Conservation (phyloP, 2,329 filamentous ascomycete species). For the Nemania serpens region DNA sequence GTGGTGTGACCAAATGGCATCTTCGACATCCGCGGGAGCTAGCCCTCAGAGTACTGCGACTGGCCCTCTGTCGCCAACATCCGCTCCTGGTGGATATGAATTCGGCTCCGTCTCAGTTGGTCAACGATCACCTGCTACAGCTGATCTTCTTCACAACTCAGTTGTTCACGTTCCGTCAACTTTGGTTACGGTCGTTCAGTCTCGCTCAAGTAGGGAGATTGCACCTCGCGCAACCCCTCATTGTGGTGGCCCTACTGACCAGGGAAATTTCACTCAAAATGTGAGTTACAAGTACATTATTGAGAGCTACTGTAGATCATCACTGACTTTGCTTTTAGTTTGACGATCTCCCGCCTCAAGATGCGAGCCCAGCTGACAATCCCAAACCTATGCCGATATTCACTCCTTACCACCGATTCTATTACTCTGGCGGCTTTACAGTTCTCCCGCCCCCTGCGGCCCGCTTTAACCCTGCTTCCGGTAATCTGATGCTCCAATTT, state of each 20-base stretch:
- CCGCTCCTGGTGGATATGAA: conserved; percentile 32
- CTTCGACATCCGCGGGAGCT: conserved; percentile 20
- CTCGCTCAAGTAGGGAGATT: conserved; percentile 10
- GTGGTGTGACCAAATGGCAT: conserved; percentile 38
- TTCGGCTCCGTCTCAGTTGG: conserved; percentile 29
- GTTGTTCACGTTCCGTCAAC: conserved; percentile 30
- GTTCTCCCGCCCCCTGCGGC: conserved; percentile 29
- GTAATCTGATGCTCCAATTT: conserved; percentile 39
- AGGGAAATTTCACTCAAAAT: conserved; percentile 38
- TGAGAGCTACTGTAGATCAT: not conserved
- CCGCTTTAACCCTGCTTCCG: conserved; percentile 38
- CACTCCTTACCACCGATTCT: conserved; percentile 41
- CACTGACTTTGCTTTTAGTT: conserved; percentile 33
- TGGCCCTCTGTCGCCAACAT: conserved; percentile 15
- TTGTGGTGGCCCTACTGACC: conserved; percentile 35
- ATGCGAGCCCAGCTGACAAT: conserved; percentile 18
- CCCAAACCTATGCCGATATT: conserved; percentile 34
- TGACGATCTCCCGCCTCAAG: conserved; percentile 34
- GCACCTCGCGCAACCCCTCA: conserved; percentile 22
- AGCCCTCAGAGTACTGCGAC: conserved; percentile 8
- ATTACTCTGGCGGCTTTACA: conserved; percentile 37
- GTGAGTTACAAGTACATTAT: conserved; percentile 30
- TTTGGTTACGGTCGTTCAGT: conserved; percentile 33
- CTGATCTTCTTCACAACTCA: conserved; percentile 10
- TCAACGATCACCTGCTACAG: conserved; percentile 24